phyloP scores from a whole-genome alignment of 306 rosid genomes.

The Quercus glauca region DNA sequence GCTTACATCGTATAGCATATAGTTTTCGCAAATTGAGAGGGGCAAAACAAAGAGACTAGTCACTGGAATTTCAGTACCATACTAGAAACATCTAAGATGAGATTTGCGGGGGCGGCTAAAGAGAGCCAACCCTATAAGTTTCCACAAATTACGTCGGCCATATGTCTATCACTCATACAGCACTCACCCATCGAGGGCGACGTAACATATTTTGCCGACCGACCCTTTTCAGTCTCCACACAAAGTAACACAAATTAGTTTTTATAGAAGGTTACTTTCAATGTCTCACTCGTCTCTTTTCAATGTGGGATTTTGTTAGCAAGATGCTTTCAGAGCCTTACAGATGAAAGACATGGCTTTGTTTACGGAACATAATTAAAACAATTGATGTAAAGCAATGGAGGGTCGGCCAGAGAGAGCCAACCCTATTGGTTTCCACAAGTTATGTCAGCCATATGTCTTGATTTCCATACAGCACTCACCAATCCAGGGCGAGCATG shows the following conservation, averaged over 20 bases:
- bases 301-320: conserved; percentile 27
- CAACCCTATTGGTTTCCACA: conserved; percentile 53
- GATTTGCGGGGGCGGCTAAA: conserved; percentile 39
- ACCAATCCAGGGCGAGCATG: conserved; percentile 43
- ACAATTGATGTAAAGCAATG: neutral
- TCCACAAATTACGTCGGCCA: conserved; percentile 84
- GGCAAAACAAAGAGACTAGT: too few relatives aligned
- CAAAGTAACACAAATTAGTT: accelerated
- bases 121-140: conserved; percentile 52
- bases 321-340: accelerated
- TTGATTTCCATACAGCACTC: conserved; percentile 89
- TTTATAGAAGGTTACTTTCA: neutral
- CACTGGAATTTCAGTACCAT: too few relatives aligned
- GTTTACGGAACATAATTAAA: accelerated
- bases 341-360: too few relatives aligned
- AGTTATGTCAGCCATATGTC: conserved; percentile 90
- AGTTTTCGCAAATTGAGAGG: too few relatives aligned
- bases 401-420: conserved; percentile 53
- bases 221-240: neutral
- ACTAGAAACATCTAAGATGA: neutral
- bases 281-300: accelerated
- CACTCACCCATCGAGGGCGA: conserved; percentile 47
- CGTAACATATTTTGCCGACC: conserved; percentile 84
- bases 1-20: too few relatives aligned
- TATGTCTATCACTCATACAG: conserved; percentile 90